These are phyloP conservation scores for Chlorella variabilis DNA, from an alignment of 163 green algal species.

Conservation along the genomic window DNA sequence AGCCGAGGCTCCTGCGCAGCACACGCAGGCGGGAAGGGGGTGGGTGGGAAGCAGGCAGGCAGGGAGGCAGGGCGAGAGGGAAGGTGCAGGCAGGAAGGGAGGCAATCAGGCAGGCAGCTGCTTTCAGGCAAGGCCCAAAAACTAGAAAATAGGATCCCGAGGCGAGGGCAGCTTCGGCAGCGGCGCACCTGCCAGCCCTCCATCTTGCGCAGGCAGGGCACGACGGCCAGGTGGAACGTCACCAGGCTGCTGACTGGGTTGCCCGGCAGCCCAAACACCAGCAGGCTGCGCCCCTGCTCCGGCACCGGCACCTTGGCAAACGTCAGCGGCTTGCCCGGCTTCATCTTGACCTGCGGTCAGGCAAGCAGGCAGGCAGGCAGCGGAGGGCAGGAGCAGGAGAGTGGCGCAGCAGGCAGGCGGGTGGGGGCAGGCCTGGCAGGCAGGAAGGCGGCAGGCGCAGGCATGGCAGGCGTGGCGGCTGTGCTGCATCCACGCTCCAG, in stretches of 20 bases:
- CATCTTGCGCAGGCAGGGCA: slow-evolving; percentile 88
- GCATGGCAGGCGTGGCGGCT: too few species aligned
- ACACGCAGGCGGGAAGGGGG: too few species aligned
- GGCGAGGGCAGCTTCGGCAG: too few species aligned
- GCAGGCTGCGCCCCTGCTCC: slow-evolving; percentile 43
- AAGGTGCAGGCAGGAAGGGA: too few species aligned
- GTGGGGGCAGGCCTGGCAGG: neutral
- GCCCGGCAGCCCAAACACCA: slow-evolving; percentile 93
- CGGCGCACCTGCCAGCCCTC: slow-evolving; percentile 66
- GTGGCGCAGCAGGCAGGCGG: neutral
- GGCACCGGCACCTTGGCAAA: slow-evolving; percentile 87
- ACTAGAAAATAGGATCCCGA: neutral
- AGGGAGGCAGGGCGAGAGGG: neutral
- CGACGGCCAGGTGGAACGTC: slow-evolving; percentile 92
- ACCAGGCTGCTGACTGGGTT: slow-evolving; percentile 96
- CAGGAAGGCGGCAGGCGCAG: too few species aligned
- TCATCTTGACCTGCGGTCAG: slow-evolving; percentile 80
- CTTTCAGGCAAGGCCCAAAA: neutral
- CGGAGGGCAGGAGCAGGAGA: neutral
- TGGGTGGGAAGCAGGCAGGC: neutral
- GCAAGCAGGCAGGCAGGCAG: neutral
- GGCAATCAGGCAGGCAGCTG: neutral
- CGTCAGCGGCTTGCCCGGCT: slow-evolving; percentile 97
- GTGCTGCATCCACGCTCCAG: too few species aligned
- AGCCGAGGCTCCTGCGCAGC: slow-evolving; percentile 62